These are phyloP conservation scores for Fragaria nilgerrensis DNA, from an alignment of 306 rosid genomes.

Conservation along the genomic window DNA sequence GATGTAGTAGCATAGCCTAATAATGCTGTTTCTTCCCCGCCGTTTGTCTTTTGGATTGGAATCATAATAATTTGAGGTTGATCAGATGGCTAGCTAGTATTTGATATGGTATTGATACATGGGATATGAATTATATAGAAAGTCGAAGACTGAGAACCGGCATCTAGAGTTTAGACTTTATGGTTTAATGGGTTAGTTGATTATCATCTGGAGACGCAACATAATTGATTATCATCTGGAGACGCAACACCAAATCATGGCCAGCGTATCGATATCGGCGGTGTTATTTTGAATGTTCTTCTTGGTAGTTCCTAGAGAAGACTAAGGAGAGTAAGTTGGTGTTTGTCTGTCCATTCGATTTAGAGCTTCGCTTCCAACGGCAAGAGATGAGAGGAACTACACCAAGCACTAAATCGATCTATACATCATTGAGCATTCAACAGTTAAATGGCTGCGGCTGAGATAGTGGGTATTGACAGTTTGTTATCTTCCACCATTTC, in stretches of 20 bases:
- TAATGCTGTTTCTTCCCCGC: slow-evolving; percentile 45
- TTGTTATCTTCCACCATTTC: slow-evolving; percentile 4
- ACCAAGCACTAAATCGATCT: not conserved
- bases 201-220: slow-evolving; percentile 10
- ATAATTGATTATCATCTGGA: slow-evolving; percentile 1
- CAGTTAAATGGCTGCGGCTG: not conserved
- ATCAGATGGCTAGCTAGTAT: slow-evolving; percentile 28
- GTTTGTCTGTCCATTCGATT: slow-evolving; percentile 10
- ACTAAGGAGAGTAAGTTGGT: slow-evolving; percentile 2
- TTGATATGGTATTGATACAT: slow-evolving; percentile 8
- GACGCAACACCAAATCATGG: not conserved
- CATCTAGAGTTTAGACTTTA: not conserved
- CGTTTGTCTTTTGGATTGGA: slow-evolving; percentile 17
- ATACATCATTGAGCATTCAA: not conserved
- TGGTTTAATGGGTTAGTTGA: not conserved
- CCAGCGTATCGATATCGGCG: not conserved
- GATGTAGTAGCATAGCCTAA: slow-evolving; percentile 32
- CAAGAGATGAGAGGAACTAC: not conserved
- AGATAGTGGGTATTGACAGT: not conserved
- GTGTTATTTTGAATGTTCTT: not conserved
- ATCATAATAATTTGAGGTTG: slow-evolving; percentile 40
- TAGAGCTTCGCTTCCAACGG: not conserved
- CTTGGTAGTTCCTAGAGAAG: not conserved
- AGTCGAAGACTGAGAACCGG: not conserved
- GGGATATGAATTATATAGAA: slow-evolving; percentile 3